Conservation (phyloP, 768 basidiomycete genomes). For the Cytidiella melzeri region DNA sequence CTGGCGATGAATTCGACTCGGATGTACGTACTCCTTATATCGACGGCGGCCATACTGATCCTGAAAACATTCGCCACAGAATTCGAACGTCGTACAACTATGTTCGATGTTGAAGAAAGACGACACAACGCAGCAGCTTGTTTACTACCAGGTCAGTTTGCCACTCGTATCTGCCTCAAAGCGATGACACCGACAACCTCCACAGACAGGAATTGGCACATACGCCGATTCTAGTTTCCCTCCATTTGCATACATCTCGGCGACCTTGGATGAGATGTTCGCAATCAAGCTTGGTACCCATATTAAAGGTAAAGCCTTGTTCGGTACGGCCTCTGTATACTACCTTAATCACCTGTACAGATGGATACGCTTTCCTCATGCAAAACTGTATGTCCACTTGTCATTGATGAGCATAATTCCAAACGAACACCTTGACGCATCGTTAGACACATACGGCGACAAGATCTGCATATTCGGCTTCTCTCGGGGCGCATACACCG, state of each 20-base stretch:
- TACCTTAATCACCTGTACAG: conserved; percentile 19
- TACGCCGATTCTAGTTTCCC: conserved; percentile 37
- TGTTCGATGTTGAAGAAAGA: conserved; percentile 65
- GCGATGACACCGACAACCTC: neutral
- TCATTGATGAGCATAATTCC: neutral
- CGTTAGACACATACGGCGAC: conserved; percentile 43
- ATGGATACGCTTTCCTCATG: conserved; percentile 56
- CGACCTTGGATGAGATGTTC: conserved; percentile 42
- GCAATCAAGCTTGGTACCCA: conserved; percentile 44
- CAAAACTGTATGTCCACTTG: conserved; percentile 41
- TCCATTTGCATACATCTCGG: conserved; percentile 30
- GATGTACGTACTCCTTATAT: conserved; percentile 2
- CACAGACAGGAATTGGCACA: conserved; percentile 46
- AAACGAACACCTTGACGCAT: neutral
- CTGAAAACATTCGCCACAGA: conserved; percentile 33
- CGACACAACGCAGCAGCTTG: conserved; percentile 48
- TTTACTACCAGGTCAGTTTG: conserved; percentile 57
- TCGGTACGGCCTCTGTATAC: neutral
- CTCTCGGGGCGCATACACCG: conserved; percentile 61
- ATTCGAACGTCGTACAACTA: conserved; percentile 64
- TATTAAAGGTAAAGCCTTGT: conserved; percentile 36
- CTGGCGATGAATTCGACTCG: conserved; percentile 11
- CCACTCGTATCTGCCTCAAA: neutral
- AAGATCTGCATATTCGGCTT: conserved; percentile 64
- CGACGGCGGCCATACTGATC: neutral